Conservation (phyloP, 116 monocot species). For the Iris pallida region DNA sequence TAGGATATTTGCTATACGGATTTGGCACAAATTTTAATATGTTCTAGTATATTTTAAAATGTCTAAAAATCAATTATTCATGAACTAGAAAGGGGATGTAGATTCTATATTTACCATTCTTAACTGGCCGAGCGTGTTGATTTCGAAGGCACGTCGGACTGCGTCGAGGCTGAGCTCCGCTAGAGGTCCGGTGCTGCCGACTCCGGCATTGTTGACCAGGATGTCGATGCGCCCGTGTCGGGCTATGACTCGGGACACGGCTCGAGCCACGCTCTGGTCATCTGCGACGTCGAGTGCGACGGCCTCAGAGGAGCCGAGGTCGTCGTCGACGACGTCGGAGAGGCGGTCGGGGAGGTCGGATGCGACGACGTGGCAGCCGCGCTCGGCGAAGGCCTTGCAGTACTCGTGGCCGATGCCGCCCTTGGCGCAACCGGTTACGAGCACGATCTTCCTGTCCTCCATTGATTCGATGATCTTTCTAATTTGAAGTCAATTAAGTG, state of each 20-base stretch:
- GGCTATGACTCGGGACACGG: slow-evolving; percentile 6
- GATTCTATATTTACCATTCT: slow-evolving; percentile 6
- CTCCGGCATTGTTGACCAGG: slow-evolving; percentile 40
- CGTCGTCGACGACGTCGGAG: slow-evolving; percentile 10
- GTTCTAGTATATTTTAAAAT: too few relatives aligned
- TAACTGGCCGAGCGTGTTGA: slow-evolving; percentile 39
- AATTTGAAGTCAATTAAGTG: background rate
- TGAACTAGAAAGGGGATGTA: too few relatives aligned
- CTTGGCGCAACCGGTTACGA: slow-evolving; percentile 46
- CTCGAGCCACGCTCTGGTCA: slow-evolving; percentile 14
- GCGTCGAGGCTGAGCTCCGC: slow-evolving; percentile 20
- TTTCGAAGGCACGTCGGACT: slow-evolving; percentile 23
- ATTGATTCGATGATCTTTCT: too few relatives aligned
- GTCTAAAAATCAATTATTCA: too few relatives aligned
- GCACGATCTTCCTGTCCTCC: slow-evolving; percentile 18
- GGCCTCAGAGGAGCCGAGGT: background rate
- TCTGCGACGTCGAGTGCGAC: slow-evolving; percentile 24
- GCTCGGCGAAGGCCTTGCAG: slow-evolving; percentile 41
- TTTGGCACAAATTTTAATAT: too few relatives aligned
- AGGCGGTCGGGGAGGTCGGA: slow-evolving; percentile 35
- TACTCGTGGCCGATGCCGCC: slow-evolving; percentile 58
- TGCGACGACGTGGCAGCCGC: slow-evolving; percentile 34
- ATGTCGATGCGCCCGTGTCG: slow-evolving; percentile 20
- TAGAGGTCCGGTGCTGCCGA: slow-evolving; percentile 33
- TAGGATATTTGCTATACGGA: too few relatives aligned